Evolutionary conservation across 306 rosid species (phyloP), one percentile per base, ranked within the genome.

Genomic region (Lupinus albus): DNA sequence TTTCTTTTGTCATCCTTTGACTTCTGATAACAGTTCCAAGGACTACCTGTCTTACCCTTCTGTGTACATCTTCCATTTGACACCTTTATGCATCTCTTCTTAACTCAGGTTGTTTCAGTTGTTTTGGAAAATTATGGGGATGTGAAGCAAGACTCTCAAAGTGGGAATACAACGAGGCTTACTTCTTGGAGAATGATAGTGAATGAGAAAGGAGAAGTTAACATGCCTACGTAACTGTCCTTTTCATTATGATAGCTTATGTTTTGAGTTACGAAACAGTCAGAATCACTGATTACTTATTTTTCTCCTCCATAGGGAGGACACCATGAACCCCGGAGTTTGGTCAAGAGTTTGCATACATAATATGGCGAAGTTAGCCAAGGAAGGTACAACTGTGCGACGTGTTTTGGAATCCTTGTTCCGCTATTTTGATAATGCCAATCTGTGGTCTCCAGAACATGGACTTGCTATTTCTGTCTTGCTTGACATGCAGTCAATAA

Each of bases 341-440:
- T 87, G 93, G 93, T 87, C 93, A 56, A 76, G 80, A 76, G 82
- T 80, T 70, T 84, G 93, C 83, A 52, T 87, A 59, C 75, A 75
- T 60, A 84, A 87, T 75, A 87, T 87, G 85, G 87, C 89, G 14
- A 84, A 82, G 80, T 84, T 87, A 76, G 89, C 92, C 65, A 87
- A 84, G 82, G 92, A 87, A 74, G 92, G 89, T 75, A 82, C 89
- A 53, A 84, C 92, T 55, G 83, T 87, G 32, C 75, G 89, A 41
- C 82, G 89, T 51, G 92, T 87, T 20, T 64, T 84, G 65, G 92
- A 87, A 7, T 84, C 85, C 65, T 73, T 84, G 78, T 87, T 87
- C 70, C 85, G 89, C 77, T 82, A 84, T 70, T 87, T 87, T 75
- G 89, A 87, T 70, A 76, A 47, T 67, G 65, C 72, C 65, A 71